phyloP scores from a whole-genome alignment of 345 rosid genomes.

The Eucalyptus cloeziana region DNA sequence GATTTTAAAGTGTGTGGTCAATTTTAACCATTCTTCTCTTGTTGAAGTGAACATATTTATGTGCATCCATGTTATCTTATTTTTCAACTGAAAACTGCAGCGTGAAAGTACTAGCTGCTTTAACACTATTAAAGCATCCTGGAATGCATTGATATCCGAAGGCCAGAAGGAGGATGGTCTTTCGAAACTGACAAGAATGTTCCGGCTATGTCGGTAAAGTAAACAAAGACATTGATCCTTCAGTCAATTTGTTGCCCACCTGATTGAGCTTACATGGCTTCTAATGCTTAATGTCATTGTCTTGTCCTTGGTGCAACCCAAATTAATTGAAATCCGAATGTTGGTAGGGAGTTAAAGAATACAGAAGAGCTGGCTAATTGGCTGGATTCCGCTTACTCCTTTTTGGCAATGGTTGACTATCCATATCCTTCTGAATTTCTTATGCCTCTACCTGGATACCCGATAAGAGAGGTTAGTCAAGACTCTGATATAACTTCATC shows the following conservation, averaged over 20 bases:
- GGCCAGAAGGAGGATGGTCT: constrained; percentile 73
- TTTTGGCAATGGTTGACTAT: constrained; percentile 89
- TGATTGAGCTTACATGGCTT: not conserved
- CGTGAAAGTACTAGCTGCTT: constrained; percentile 88
- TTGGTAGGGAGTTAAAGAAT: constrained; percentile 55
- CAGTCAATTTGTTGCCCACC: not conserved
- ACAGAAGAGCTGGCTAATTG: constrained; percentile 54
- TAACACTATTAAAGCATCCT: constrained; percentile 61
- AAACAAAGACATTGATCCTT: not conserved
- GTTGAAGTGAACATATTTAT: not conserved
- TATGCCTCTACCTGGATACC: constrained; percentile 97
- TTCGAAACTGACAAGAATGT: constrained; percentile 44
- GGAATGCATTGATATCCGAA: constrained; percentile 45
- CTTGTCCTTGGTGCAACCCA: not conserved
- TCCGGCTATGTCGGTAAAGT: constrained; percentile 63
- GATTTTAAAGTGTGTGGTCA: constrained; percentile 48
- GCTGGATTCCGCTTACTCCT: constrained; percentile 82
- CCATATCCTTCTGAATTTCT: constrained; percentile 73
- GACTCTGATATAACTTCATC: not conserved
- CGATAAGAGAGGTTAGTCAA: constrained; percentile 74
- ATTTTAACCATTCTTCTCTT: not conserved
- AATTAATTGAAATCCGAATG: not conserved
- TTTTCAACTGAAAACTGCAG: constrained; percentile 10
- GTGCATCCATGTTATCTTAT: not conserved
- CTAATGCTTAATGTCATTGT: not conserved